Conservation (phyloP, 2,329 filamentous ascomycete species). For the Clonostachys rhizophaga region DNA sequence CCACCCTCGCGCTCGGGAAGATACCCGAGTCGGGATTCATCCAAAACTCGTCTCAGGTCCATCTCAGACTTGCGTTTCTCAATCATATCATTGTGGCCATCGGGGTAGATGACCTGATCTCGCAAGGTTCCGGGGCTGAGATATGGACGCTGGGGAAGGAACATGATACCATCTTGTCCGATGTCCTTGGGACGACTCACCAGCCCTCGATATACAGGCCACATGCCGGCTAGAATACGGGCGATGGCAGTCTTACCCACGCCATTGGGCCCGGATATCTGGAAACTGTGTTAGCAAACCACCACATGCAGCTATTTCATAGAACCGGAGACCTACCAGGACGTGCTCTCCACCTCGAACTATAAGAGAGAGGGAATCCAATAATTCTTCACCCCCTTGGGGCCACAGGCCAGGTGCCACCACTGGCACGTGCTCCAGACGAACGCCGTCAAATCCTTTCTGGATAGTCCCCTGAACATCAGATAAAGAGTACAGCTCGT, state of each 20-base stretch:
- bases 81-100: conserved; percentile 91
- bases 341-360: conserved; percentile 89
- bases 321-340: conserved; percentile 41
- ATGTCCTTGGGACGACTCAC: conserved; percentile 79
- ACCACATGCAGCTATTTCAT: neutral
- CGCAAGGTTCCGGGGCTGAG: conserved; percentile 87
- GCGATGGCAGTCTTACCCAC: conserved; percentile 89
- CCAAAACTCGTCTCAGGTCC: conserved; percentile 73
- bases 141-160: conserved; percentile 90
- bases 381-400: conserved; percentile 83
- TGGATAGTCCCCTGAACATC: conserved; percentile 93
- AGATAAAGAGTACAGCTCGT: conserved; percentile 82
- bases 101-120: conserved; percentile 97
- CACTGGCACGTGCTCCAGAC: conserved; percentile 88
- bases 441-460: conserved; percentile 90
- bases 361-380: conserved; percentile 84
- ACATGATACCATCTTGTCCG: conserved; percentile 94
- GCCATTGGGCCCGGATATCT: conserved; percentile 90
- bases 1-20: conserved; percentile 88
- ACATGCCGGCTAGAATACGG: conserved; percentile 84
- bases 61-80: conserved; percentile 72
- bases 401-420: conserved; percentile 88
- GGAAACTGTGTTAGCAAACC: neutral
- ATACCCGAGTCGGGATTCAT: conserved; percentile 83
- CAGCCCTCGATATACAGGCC: conserved; percentile 92